Evolutionary conservation across 2,329 filamentous ascomycete genomes (phyloP).

Genomic region (Ascochyta pisi): DNA sequence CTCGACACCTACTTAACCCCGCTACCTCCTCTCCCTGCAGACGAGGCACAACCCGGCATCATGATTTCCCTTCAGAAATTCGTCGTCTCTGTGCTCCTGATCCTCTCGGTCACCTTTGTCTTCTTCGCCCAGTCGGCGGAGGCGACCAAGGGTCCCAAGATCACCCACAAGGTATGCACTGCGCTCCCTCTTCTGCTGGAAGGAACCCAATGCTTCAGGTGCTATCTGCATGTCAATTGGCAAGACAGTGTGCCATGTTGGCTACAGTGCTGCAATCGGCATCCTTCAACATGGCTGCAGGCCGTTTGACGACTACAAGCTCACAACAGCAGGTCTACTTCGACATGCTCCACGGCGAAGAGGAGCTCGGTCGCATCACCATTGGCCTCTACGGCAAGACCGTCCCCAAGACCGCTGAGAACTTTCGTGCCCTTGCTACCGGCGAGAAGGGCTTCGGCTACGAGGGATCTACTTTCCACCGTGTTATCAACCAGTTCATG

Average conservation of each 20-base stretch:
- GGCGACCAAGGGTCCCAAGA: constrained; percentile 77
- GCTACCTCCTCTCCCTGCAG: constrained; percentile 26
- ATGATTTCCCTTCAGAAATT: constrained; percentile 80
- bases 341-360: constrained; percentile 78
- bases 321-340: constrained; percentile 70
- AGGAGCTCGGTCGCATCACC: constrained; percentile 75
- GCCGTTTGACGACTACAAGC: not conserved
- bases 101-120: constrained; percentile 68
- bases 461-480: constrained; percentile 83
- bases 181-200: not conserved
- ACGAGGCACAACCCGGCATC: constrained; percentile 44
- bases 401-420: constrained; percentile 76
- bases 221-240: constrained; percentile 12
- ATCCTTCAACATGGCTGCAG: not conserved
- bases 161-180: constrained; percentile 79
- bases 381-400: constrained; percentile 89
- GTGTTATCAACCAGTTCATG: constrained; percentile 91
- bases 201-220: not conserved
- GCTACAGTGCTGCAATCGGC: not conserved
- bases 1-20: constrained; percentile 33
- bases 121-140: constrained; percentile 46
- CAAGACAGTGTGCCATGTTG: not conserved
- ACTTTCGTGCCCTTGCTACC: constrained; percentile 77
- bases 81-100: constrained; percentile 74
- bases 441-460: constrained; percentile 89